phyloP scores from a whole-genome alignment of 495 filamentous ascomycete genomes.

The Sordaria brevicollis region DNA sequence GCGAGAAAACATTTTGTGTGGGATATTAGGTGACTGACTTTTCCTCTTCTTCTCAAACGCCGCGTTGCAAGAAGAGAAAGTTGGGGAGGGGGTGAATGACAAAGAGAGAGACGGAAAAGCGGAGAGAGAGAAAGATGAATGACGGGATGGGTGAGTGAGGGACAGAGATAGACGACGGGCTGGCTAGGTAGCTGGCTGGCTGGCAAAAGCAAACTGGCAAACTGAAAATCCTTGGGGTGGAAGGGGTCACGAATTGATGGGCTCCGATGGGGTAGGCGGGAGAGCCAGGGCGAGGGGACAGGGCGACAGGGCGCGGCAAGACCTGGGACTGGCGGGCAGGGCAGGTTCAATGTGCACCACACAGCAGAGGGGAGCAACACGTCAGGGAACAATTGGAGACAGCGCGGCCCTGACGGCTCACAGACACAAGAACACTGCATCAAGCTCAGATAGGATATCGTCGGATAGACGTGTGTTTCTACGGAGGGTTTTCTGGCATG shows the following conservation, averaged over 20 bases:
- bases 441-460: neutral
- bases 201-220: neutral
- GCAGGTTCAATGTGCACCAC: neutral
- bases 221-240: neutral
- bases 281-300: neutral
- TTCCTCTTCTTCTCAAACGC: neutral
- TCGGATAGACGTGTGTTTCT: neutral
- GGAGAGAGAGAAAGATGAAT: neutral
- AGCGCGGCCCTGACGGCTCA: too few relatives aligned
- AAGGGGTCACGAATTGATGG: neutral
- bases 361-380: too few relatives aligned
- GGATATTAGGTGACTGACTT: neutral
- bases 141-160: too few relatives aligned
- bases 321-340: neutral
- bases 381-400: neutral
- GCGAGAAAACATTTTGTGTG: constrained; percentile 40
- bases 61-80: neutral
- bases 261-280: neutral
- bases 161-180: neutral
- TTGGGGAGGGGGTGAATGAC: constrained; percentile 1
- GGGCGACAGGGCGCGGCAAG: too few relatives aligned
- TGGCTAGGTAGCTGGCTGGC: too few relatives aligned
- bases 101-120: neutral
- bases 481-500: neutral
- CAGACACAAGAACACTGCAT: too few relatives aligned